phyloP scores from a whole-genome alignment of 202 grass and related monocot species.

The Carex arenaria region DNA sequence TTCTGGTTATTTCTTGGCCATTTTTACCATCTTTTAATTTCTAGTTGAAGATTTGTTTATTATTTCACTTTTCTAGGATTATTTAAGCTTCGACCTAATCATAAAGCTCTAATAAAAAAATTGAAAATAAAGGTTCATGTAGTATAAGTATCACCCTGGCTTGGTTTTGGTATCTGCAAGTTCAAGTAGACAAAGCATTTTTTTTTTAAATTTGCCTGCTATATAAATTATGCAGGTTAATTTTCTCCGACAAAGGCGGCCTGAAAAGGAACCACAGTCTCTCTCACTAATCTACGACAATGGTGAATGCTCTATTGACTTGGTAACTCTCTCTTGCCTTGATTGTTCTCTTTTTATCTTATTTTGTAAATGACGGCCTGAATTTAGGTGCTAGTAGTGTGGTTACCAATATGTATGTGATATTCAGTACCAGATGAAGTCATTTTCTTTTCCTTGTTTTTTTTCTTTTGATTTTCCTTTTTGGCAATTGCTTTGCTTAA shows the following conservation, averaged over 20 bases:
- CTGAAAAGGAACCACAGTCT: conserved; percentile 81
- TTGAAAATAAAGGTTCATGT: neutral
- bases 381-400: neutral
- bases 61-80: neutral
- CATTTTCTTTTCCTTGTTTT: neutral
- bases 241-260: conserved; percentile 59
- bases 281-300: conserved; percentile 84
- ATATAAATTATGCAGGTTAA: conserved; percentile 66
- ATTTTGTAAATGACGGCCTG: neutral
- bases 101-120: neutral
- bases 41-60: neutral
- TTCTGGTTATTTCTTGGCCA: neutral
- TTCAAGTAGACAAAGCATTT: conserved; percentile 1
- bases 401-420: neutral
- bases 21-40: neutral
- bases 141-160: neutral
- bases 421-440: neutral
- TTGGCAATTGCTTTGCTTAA: neutral
- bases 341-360: neutral
- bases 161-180: neutral
- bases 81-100: neutral
- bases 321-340: conserved; percentile 48
- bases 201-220: neutral
- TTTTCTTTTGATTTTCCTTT: neutral
- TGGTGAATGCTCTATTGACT: conserved; percentile 79